Base-by-base conservation (phyloP, 441 rosid genomes). In the Euphorbia schlechtendalii region DNA sequence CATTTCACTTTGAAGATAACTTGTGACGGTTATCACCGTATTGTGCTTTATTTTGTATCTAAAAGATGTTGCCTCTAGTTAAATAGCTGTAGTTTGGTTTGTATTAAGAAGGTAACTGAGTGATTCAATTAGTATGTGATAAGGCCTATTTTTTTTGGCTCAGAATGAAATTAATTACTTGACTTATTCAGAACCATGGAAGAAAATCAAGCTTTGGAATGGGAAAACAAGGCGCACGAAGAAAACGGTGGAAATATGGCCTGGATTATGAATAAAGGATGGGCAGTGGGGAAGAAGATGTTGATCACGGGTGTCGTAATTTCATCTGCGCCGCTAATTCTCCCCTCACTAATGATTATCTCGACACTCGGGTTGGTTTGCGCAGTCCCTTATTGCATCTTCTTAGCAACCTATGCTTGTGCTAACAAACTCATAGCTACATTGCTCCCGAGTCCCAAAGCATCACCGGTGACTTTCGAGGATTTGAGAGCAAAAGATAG, bases 351-450 rank as follows among this genome's bases (percentile, higher is more conserved):
- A 25, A 24, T 85, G 56, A 76, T 81, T 22, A 70, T 80, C 28
- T 85, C 90, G 0, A 77, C 85, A 17, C 61, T 93, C 4, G 93
- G 95, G 32, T 64, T 90, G 40, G 81, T 83, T 48, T 77, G 82
- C 69, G 82, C 89, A 1, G 76, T 88, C 59, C 96, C 97, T 28
- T 90, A 63, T 53, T 86, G 90, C 15, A 17, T 90, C 66, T 77
- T 85, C 69, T 81, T 87, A 67, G 92, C 87, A 18, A 83, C 81
- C 80, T 84, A 89, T 77, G 89, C 83, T 76, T 86, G 87, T 73
- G 85, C 96, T 20, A 72, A 85, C 69, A 84, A 76, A 79, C 55
- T 94, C 27, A 79, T 90, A 93, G 74, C 83, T 43, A 83, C 25
- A 68, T 59, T 94, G 66, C 83, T 93, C 61, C 88, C 81, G 32